Percentiles rank a stretch among this genome's conserved stretches.
phyloP scores from a whole-genome alignment of 2,329 filamentous ascomycete genomes.

The Penicillium paneum region DNA sequence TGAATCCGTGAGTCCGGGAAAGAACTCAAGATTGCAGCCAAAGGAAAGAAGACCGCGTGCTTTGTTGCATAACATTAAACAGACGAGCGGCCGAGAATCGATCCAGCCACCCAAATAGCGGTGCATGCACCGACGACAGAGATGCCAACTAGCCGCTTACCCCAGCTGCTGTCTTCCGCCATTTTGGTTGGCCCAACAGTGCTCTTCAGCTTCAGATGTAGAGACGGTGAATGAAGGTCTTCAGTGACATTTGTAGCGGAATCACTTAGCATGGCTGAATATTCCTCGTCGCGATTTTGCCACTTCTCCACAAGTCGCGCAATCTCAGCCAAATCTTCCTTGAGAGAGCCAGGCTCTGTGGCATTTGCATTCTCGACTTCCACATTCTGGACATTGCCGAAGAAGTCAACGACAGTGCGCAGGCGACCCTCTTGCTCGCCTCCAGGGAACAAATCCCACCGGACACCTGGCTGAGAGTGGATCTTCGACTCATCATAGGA shows the following conservation, averaged over 20 bases:
- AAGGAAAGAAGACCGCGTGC: background rate
- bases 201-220: slow-evolving; percentile 32
- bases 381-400: slow-evolving; percentile 96
- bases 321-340: slow-evolving; percentile 73
- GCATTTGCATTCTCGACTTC: slow-evolving; percentile 68
- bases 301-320: slow-evolving; percentile 58
- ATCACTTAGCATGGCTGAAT: slow-evolving; percentile 27
- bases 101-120: slow-evolving; percentile 38
- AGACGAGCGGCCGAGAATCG: slow-evolving; percentile 28
- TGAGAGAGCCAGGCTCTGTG: slow-evolving; percentile 52
- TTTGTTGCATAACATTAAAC: slow-evolving; percentile 2
- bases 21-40: background rate
- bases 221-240: slow-evolving; percentile 13
- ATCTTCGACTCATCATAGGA: slow-evolving; percentile 95
- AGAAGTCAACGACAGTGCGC: slow-evolving; percentile 90
- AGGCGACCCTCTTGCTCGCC: slow-evolving; percentile 73
- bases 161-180: slow-evolving; percentile 64
- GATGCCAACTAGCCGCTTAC: slow-evolving; percentile 45
- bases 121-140: slow-evolving; percentile 36
- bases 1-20: background rate
- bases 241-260: slow-evolving; percentile 15
- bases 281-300: slow-evolving; percentile 38
- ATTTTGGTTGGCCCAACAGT: slow-evolving; percentile 55
- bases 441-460: slow-evolving; percentile 92
- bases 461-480: slow-evolving; percentile 83